These are phyloP conservation scores for Bipolaris bicolor DNA, from an alignment of 2,329 filamentous ascomycete species.

Conservation along the genomic window DNA sequence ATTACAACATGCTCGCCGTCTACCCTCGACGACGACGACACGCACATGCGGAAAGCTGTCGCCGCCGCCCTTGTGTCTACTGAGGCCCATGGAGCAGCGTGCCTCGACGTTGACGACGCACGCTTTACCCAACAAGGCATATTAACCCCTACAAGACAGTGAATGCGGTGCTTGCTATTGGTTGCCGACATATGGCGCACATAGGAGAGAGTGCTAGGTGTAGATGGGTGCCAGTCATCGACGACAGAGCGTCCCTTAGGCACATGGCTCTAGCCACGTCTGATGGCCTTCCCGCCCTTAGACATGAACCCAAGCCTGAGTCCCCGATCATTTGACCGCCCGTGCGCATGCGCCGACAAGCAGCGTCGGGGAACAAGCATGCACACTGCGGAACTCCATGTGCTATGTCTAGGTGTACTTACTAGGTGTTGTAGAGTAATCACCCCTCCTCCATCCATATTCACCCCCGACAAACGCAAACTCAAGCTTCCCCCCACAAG, in stretches of 20 bases:
- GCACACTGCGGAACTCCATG: too few relatives aligned
- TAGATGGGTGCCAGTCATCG: neutral
- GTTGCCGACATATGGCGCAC: constrained; percentile 1
- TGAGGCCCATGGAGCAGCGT: constrained; percentile 16
- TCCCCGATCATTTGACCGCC: constrained; percentile 13
- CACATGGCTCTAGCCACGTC: constrained; percentile 4
- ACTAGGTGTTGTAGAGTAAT: too few relatives aligned
- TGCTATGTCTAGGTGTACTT: too few relatives aligned
- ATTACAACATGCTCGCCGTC: too few relatives aligned
- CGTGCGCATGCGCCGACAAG: neutral
- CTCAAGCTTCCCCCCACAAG: too few relatives aligned
- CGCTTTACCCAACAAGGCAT: constrained; percentile 23
- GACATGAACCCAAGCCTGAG: constrained; percentile 2
- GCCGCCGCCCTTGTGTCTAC: neutral
- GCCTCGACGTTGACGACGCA: constrained; percentile 7
- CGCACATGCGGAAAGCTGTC: neutral
- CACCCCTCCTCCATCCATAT: too few relatives aligned
- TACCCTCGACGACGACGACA: too few relatives aligned
- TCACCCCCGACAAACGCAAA: too few relatives aligned
- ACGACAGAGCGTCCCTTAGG: constrained; percentile 4
- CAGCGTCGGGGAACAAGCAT: neutral
- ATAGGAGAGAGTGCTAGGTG: neutral
- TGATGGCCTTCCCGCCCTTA: constrained; percentile 5
- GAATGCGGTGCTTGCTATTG: neutral
- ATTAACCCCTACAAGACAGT: constrained; percentile 16